phyloP scores from a whole-genome alignment of 164 flowering plant species.

The Kalanchoe fedtschenkoi region DNA sequence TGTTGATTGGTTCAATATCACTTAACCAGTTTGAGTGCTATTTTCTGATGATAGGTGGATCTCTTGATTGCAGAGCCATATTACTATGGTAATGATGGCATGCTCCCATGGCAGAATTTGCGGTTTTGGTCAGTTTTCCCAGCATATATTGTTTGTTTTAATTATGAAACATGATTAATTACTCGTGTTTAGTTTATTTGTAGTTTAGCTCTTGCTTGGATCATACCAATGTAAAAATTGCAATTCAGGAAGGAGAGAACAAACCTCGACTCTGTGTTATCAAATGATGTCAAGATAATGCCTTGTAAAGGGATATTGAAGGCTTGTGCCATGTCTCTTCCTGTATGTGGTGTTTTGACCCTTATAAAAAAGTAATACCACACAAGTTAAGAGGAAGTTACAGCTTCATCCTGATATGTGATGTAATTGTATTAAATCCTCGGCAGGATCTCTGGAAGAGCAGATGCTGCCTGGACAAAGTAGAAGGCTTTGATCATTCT shows the following conservation, averaged over 20 bases:
- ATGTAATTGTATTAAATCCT: not conserved
- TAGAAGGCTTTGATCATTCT: conserved; percentile 90
- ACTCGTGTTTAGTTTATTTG: not conserved
- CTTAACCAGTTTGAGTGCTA: not conserved
- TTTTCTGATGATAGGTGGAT: conserved; percentile 47
- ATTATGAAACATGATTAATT: not conserved
- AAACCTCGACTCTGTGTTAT: conserved; percentile 43
- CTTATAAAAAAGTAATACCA: not conserved
- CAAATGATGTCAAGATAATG: conserved; percentile 53
- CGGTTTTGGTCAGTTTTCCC: conserved; percentile 62
- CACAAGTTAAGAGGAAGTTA: not conserved
- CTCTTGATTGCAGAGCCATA: conserved; percentile 77
- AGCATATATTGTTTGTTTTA: not conserved
- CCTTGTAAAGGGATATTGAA: conserved; percentile 79
- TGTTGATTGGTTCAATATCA: not conserved
- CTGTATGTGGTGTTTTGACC: conserved; percentile 33
- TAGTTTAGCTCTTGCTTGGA: not conserved
- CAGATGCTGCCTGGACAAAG: conserved; percentile 43
- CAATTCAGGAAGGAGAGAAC: conserved; percentile 69
- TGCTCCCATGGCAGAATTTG: conserved; percentile 89
- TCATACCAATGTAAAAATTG: conserved; percentile 6
- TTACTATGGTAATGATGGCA: conserved; percentile 59
- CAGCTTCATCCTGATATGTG: not conserved
- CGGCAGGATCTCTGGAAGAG: conserved; percentile 88
- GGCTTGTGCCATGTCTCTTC: conserved; percentile 89